Evolutionary conservation across 352 stramenopile species (phyloP).

Genomic region (Elongisporangium senticosum): DNA sequence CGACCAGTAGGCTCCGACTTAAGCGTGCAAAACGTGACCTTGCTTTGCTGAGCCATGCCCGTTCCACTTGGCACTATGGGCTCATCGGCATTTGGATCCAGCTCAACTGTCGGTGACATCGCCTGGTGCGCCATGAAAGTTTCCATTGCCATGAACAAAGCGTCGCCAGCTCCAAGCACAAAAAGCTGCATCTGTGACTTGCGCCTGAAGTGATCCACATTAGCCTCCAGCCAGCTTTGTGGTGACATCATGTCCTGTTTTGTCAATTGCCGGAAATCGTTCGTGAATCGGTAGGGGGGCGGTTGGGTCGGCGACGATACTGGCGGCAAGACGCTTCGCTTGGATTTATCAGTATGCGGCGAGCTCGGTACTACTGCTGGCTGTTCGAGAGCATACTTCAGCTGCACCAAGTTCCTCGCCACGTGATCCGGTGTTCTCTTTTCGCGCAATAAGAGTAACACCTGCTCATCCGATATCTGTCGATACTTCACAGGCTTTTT

Average conservation of each 20-base stretch:
- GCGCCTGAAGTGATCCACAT: constrained; percentile 30
- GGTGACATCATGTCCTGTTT: constrained; percentile 37
- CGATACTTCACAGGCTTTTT: constrained; percentile 46
- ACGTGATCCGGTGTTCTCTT: constrained; percentile 44
- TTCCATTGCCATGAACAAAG: constrained; percentile 61
- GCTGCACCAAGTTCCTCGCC: constrained; percentile 38
- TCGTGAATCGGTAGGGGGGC: constrained; percentile 29
- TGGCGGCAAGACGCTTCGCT: constrained; percentile 2
- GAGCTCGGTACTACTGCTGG: too few species aligned
- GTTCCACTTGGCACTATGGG: constrained; percentile 34
- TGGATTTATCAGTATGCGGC: too few species aligned
- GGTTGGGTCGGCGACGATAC: not conserved
- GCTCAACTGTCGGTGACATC: constrained; percentile 31
- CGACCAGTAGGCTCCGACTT: constrained; percentile 26
- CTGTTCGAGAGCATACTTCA: constrained; percentile 48
- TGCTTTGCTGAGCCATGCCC: constrained; percentile 36
- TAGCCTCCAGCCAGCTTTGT: constrained; percentile 38
- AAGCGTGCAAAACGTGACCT: constrained; percentile 68
- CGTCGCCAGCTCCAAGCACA: constrained; percentile 66
- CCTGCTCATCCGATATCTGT: constrained; percentile 31
- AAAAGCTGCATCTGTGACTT: constrained; percentile 71
- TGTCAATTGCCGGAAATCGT: constrained; percentile 46
- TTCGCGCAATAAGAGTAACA: constrained; percentile 42
- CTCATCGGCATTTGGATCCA: constrained; percentile 29
- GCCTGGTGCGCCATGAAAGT: constrained; percentile 57